Evolutionary conservation across 306 rosid genomes (phyloP), one percentile per base, ranked within the genome.

Genomic region (Dicorynia guianensis): DNA sequence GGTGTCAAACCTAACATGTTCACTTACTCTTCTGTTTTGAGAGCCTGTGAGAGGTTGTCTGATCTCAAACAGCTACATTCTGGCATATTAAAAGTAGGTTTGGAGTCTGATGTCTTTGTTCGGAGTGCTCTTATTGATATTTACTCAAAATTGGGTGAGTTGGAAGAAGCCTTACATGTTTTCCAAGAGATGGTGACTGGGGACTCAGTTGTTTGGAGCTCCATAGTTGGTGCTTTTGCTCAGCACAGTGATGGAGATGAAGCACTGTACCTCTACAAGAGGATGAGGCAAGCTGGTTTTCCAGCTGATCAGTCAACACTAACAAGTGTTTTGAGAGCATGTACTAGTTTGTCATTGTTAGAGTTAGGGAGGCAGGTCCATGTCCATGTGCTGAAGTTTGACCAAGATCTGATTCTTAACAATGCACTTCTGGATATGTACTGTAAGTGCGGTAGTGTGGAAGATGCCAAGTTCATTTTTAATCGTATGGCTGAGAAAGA

Each of bases 391-490:
- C 5, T 78, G 69, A 87, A 87, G 79, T 82, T 74, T 64, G 86
- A 82, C 44, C 85, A 72, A 42, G 91, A 85, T 72, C 73, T 85
- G 11, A 87, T 87, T 71, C 82, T 87, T 8, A 75, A 75, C 74
- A 87, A 87, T 48, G 91, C 89, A 13, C 82, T 87, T 75, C 76
- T 87, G 8, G 89, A 87, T 56, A 85, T 85, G 87, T 87, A 85
- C 65, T 87, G 89, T 82, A 87, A 87, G 76, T 87, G 89, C 50
- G 89, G 91, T 55, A 77, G 82, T 53, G 49, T 85, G 47, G 84
- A 80, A 63, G 87, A 87, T 62, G 85, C 87, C 8, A 75, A 82
- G 30, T 53, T 68, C 25, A 40, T 85, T 44, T 87, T 87, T 48
- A 64, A 72, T 3, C 71, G 71, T 74, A 85, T 80, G 85, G 71